Percentiles rank a stretch among this genome's conserved stretches.
Conservation (phyloP, 352 stramenopile species). For the Discostella stelligera region DNA sequence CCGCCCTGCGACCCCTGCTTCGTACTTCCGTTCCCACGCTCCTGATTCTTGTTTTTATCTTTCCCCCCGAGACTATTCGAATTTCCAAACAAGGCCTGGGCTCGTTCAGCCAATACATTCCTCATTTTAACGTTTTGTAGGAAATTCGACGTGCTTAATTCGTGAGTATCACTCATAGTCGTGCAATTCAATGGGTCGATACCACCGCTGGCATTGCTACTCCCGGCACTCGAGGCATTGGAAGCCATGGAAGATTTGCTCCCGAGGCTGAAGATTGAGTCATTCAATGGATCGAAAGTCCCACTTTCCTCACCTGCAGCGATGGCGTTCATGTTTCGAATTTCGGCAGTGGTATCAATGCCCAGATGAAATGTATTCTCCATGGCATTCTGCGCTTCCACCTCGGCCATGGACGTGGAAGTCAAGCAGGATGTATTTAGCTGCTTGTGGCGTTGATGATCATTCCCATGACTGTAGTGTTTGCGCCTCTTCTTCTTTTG, state of each 20-base stretch:
- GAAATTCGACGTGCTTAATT: constrained; percentile 71
- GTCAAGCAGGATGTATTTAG: not conserved
- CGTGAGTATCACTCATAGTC: constrained; percentile 66
- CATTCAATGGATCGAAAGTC: not conserved
- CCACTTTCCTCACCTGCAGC: constrained; percentile 4
- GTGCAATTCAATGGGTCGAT: constrained; percentile 62
- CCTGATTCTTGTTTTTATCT: not conserved
- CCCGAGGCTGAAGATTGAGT: constrained; percentile 6
- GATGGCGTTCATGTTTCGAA: constrained; percentile 17
- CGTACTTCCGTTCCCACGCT: not conserved
- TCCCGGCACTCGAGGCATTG: not conserved
- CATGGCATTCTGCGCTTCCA: constrained; percentile 1
- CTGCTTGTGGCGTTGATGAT: not conserved
- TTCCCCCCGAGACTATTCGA: not conserved
- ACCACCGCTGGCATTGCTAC: not conserved
- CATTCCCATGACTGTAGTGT: not conserved
- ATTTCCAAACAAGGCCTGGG: constrained; percentile 9
- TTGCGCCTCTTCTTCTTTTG: constrained; percentile 7
- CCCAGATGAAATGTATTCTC: constrained; percentile 26
- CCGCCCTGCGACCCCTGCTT: not conserved
- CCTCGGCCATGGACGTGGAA: not conserved
- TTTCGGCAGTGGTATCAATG: constrained; percentile 28
- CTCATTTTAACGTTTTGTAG: constrained; percentile 30
- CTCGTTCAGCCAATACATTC: constrained; percentile 19
- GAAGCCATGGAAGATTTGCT: constrained; percentile 13